Evolutionary conservation across 192 early-diverging fungal species (phyloP).

Genomic region (Jimgerdemannia lactiflua): DNA sequence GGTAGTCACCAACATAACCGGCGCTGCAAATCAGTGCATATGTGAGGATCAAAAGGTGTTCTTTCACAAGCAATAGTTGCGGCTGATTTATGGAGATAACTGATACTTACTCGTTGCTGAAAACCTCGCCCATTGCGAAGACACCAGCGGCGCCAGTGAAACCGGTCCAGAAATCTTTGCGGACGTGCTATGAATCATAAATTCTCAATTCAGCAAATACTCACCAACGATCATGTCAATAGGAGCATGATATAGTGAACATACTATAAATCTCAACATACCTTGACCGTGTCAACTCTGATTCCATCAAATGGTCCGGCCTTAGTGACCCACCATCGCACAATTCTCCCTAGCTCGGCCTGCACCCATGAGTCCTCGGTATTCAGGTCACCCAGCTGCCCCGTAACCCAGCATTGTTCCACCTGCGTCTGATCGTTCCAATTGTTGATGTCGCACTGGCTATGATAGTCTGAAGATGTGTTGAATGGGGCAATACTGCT

Average conservation of each 20-base stretch:
- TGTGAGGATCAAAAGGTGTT: no score
- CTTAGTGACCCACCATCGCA: slow-evolving; percentile 14
- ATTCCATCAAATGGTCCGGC: slow-evolving; percentile 40
- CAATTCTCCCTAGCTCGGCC: slow-evolving; percentile 14
- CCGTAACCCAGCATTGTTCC: slow-evolving; percentile 27
- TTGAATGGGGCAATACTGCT: slow-evolving; percentile 27
- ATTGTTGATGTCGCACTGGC: slow-evolving; percentile 12
- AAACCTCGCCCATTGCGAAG: slow-evolving; percentile 36
- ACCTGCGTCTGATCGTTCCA: slow-evolving; percentile 25
- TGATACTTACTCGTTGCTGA: not conserved
- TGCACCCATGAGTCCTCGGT: slow-evolving; percentile 36
- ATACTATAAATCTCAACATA: not conserved
- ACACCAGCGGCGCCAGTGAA: slow-evolving; percentile 24
- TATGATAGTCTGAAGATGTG: slow-evolving; percentile 25
- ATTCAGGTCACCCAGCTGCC: slow-evolving; percentile 22
- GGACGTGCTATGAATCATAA: slow-evolving; percentile 20
- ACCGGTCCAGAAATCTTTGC: slow-evolving; percentile 31
- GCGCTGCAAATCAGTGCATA: not conserved
- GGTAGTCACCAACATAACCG: slow-evolving; percentile 15
- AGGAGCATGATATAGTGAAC: not conserved
- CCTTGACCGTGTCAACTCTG: slow-evolving; percentile 41
- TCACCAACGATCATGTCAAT: not conserved
- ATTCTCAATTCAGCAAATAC: not conserved
- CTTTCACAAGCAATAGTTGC: no score
- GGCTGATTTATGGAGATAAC: no score